Evolutionary conservation across 164 flowering plant species (phyloP).

Genomic region (Vitis labrusca): DNA sequence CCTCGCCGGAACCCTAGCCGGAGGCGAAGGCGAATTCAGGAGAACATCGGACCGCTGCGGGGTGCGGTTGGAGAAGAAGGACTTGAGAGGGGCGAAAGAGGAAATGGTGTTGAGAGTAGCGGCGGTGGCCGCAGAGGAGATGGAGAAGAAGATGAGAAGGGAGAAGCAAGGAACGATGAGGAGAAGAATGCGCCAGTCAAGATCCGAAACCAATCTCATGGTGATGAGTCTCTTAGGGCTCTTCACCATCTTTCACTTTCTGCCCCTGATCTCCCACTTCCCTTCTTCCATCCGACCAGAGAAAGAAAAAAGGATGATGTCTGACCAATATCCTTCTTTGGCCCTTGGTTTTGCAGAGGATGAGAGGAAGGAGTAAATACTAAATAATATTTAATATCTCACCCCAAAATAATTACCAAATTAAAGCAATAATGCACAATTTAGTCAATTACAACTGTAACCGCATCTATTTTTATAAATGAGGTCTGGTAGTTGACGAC

Average conservation of each 20-base stretch:
- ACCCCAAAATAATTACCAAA: too few relatives aligned
- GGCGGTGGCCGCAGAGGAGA: conserved; percentile 27
- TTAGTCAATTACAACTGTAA: too few relatives aligned
- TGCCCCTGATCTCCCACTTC: background rate
- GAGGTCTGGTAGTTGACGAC: too few relatives aligned
- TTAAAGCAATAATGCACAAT: too few relatives aligned
- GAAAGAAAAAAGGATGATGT: too few relatives aligned
- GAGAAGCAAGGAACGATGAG: conserved; percentile 36
- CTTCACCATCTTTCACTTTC: background rate
- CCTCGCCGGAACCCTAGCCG: conserved; percentile 2
- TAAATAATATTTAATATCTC: too few relatives aligned
- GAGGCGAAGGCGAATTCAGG: background rate
- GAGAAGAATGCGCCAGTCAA: conserved; percentile 50
- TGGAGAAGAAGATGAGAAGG: conserved; percentile 38
- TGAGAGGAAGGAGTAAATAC: too few relatives aligned
- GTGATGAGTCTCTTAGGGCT: too few relatives aligned
- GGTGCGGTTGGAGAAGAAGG: conserved; percentile 25
- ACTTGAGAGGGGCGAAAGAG: conserved; percentile 28
- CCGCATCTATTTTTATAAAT: too few relatives aligned
- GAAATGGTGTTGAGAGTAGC: conserved; percentile 16
- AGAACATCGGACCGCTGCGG: background rate
- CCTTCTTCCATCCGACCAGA: too few relatives aligned
- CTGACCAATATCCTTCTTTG: too few relatives aligned
- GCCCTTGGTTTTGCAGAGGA: too few relatives aligned
- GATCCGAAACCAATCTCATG: conserved; percentile 34